Conservation (phyloP, 2,329 filamentous ascomycete species). For the Botryosphaeria dothidea region DNA sequence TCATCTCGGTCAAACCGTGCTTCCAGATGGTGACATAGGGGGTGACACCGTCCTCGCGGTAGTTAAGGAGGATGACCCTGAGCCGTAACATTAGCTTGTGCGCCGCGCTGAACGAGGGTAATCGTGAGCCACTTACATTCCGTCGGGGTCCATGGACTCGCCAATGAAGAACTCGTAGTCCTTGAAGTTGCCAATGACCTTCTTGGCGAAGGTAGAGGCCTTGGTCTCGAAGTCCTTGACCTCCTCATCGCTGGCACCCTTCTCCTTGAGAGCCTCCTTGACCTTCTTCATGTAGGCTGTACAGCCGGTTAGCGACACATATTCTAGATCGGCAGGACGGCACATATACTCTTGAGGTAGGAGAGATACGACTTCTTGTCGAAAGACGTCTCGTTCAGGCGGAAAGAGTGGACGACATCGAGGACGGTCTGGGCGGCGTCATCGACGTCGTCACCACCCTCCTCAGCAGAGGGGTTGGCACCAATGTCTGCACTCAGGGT, state of each 20-base stretch:
- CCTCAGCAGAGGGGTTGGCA: constrained; percentile 96
- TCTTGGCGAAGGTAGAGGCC: constrained; percentile 75
- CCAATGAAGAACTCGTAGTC: constrained; percentile 95
- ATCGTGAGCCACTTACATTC: constrained; percentile 69
- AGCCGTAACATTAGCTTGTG: not conserved
- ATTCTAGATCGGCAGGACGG: not conserved
- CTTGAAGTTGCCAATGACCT: constrained; percentile 84
- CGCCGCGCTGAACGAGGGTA: not conserved
- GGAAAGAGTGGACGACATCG: constrained; percentile 92
- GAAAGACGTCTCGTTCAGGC: constrained; percentile 73
- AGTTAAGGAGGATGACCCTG: constrained; percentile 91
- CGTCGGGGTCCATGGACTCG: constrained; percentile 88
- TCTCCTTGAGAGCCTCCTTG: constrained; percentile 68
- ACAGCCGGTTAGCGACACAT: constrained; percentile 18
- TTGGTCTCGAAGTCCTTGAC: constrained; percentile 79
- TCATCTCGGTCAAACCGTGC: constrained; percentile 83
- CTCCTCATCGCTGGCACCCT: constrained; percentile 62
- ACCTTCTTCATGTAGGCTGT: constrained; percentile 89
- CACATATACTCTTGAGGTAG: constrained; percentile 76
- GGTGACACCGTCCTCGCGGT: constrained; percentile 92
- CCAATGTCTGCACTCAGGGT: constrained; percentile 66
- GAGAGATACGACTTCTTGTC: constrained; percentile 84
- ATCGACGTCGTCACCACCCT: constrained; percentile 73
- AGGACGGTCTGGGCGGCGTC: constrained; percentile 75
- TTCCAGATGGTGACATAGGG: constrained; percentile 93